Evolutionary conservation across 148 eudicot genomes (phyloP), one percentile per base, ranked within the genome.

Genomic region (Tetragonia tetragonoides): DNA sequence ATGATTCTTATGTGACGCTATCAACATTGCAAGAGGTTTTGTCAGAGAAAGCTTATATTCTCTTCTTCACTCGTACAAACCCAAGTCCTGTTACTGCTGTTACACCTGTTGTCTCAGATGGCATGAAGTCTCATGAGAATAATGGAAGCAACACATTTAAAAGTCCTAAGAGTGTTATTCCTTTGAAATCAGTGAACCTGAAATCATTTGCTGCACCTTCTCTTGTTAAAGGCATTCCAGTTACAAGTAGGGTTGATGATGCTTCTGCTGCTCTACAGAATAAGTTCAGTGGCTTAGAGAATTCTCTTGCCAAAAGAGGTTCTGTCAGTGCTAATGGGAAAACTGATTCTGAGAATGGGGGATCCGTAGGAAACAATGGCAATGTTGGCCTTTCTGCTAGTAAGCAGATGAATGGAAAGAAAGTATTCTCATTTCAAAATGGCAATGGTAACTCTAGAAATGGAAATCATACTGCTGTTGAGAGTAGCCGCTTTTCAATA

Each of bases 1-100:
- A 96, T 83, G 99, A 96, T 87, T 84, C 97, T 51, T 84, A 53
- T 82, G 97, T 96, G 44, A 82, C 92, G 56, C 82, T 87, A 66
- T 87, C 97, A 60, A 87, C 86, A 37, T 80, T 88, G 78, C 87
- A 91, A 82, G 92, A 93, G 76, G 99, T 93, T 54, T 86, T 96
- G 79, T 90, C 93, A 14, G 99, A 96, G 86, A 96, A 91, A 85
- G 98, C 90, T 59, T 96, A 96, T 85, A 90, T 96, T 57, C 92
- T 96, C 46, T 96, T 96, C 87, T 96, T 91, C 72, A 86, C 92
- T 81, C 95, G 99, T 70, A 83, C 92, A 38, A 89, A 83, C 85
- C 92, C 87, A 84, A 89, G 87, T 86, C 87, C 89, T 72, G 82
- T 44, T 70, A 75, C 81, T 69, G 70, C 86, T 67, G 84, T 78